Base-by-base conservation (phyloP, 2,329 filamentous ascomycete genomes). In the Apiospora arundinis region DNA sequence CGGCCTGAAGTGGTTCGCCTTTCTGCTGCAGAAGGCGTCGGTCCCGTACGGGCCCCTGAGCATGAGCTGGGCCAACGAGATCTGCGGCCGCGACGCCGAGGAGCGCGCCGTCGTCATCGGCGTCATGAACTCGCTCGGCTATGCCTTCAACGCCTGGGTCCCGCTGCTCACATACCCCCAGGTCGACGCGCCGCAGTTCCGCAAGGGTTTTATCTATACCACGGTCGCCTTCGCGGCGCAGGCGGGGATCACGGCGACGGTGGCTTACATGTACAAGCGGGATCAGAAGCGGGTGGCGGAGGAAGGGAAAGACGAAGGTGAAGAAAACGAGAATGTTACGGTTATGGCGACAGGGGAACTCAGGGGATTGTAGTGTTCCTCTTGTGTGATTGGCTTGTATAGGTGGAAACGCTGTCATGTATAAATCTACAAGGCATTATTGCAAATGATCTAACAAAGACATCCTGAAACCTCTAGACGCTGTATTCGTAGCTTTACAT, bases 91-190 rank as follows among this genome's bases (percentile, higher is more conserved):
- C 14, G 82, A 84, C 45, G 81, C 82, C 8, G 82, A 84, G 75
- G 82, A 83, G 46, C 81, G 83, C 0, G 81, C 82, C 4, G 75
- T 84, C 9, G 81, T 83, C 6, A 81, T 84, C 21, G 81, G 82
- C 1, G 81, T 82, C 8, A 84, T 85, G 81, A 80, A 82, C 28
- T 78, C 80, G 0, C 75, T 83, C 67, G 78, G 78, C 11, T 83
- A 80, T 68, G 81, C 80, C 0, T 82, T 82, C 70, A 80, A 80
- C 70, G 78, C 78, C 6, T 83, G 80, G 78, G 79, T 83, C 1
- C 79, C 79, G 0, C 71, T 82, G 1, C 69, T 80, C 16, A 76
- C 78, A 0, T 78, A 77, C 68, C 78, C 78, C 4, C 79, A 78
- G 9, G 74, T 80, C 4, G 74, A 81, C 69, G 73, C 78, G n/a